A percentile compares a stretch with the other conserved stretches of the same genome.
These are phyloP conservation scores for Glycine soja DNA, from an alignment of 306 rosid species.

Conservation along the genomic window DNA sequence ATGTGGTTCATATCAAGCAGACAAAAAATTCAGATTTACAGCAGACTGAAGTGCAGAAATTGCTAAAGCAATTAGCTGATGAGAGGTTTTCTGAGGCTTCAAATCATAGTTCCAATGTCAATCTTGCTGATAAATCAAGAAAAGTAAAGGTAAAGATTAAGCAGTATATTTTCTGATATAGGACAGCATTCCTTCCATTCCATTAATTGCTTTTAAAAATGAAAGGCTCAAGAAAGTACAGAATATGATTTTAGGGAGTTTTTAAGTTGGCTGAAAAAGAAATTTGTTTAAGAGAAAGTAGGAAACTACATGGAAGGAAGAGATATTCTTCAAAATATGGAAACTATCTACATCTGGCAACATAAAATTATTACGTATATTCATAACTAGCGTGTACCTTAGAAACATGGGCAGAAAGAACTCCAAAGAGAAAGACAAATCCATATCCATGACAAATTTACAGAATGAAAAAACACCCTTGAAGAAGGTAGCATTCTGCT, in stretches of 20 bases:
- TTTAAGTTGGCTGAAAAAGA: not conserved
- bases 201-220: not conserved
- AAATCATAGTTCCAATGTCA: conserved; percentile 47
- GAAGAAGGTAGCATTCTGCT: not conserved
- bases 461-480: not conserved
- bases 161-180: conserved; percentile 7
- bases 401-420: not conserved
- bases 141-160: conserved; percentile 56
- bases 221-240: not conserved
- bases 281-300: not conserved
- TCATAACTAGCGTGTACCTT: too few relatives aligned
- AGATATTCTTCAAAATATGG: not conserved
- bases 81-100: conserved; percentile 68
- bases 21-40: conserved; percentile 62
- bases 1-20: conserved; percentile 81
- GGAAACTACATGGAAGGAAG: not conserved
- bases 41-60: conserved; percentile 71
- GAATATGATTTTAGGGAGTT: conserved; percentile 13
- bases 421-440: not conserved
- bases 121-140: conserved; percentile 52
- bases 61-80: conserved; percentile 77
- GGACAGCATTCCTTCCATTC: not conserved
- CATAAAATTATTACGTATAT: not conserved
- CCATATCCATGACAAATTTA: not conserved
- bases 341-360: not conserved